phyloP scores from a whole-genome alignment of 305 asterid species.

The Fraxinus greggii region DNA sequence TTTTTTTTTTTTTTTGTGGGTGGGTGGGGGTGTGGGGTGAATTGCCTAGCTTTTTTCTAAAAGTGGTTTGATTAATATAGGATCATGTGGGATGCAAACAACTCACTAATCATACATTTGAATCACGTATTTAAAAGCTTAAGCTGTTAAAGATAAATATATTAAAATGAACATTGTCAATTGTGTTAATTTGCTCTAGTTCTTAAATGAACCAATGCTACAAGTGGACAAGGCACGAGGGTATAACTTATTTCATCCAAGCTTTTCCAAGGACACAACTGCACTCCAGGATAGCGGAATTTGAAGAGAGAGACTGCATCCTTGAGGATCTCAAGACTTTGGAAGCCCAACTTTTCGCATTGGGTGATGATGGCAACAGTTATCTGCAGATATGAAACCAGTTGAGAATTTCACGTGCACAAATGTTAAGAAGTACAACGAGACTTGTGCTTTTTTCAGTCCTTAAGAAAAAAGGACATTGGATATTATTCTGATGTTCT shows the following conservation, averaged over 20 bases:
- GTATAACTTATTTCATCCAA: not conserved
- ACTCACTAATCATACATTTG: not conserved
- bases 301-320: conserved; percentile 60
- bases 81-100: not conserved
- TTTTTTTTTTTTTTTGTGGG: no score
- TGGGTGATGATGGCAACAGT: conserved; percentile 33
- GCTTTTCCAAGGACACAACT: not conserved
- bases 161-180: not conserved
- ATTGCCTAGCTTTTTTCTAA: no score
- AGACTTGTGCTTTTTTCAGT: conserved; percentile 19
- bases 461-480: conserved; percentile 27
- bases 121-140: not conserved
- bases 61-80: no score
- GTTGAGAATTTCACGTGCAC: conserved; percentile 16
- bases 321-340: conserved; percentile 53
- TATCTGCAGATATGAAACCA: conserved; percentile 27
- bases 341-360: conserved; percentile 50
- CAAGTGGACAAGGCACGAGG: not conserved
- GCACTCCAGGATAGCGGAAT: conserved; percentile 40
- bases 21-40: no score
- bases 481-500: conserved; percentile 30
- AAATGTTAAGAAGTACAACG: conserved; percentile 23
- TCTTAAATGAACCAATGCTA: not conserved
- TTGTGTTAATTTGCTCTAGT: not conserved
- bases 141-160: no score